Evolutionary conservation across 192 early-diverging fungal species (phyloP), one percentile per base, ranked within the genome.

Genomic region (Podila clonocystis): DNA sequence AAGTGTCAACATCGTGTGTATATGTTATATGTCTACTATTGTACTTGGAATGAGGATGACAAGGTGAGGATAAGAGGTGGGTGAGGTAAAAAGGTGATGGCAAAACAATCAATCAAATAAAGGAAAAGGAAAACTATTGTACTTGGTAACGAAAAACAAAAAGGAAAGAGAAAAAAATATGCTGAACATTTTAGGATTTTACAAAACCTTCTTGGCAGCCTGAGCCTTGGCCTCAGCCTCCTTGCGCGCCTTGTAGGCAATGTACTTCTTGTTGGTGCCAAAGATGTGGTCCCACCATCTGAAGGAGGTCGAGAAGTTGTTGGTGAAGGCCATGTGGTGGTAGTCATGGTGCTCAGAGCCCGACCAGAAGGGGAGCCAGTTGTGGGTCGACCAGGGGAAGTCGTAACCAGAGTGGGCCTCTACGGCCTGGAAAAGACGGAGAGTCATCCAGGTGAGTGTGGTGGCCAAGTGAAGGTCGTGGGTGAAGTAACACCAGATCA

Each of bases 401-500:
- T 97, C 94, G 76, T 97, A 98, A 5, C 97, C 97, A 33, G 94
- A 95, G 82, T 98, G 97, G 57, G 93, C 92, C 72, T 96, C 96
- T 31, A 97, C 88, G 22, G 94, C 90, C 84, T 94, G 94, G 73
- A 94, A 87, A 49, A 97, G 84, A 33, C 94, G 87, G 22, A 97
- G 73, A 33, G 85, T 88, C 65, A 97, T 91, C 97, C 97, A 98
- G 36, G 84, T 78, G 63, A 93, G 84, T 85, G 97, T 91, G n/a
- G 94, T 94, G 58, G 96, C 84, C 24, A 96, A 76, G 64, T 98
- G 97, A 50, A 97, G 83, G 58, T 92, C 87, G 65, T 85, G 78
- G 7, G 89, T 88, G 61, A 89, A 73, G 34, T 73, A 67, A 74
- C 91, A 89, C 90, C 91, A 95, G 62, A 94, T 58, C 24, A 96